Conservation (phyloP, 2,329 filamentous ascomycete species). For the Magnaporthales sp. region DNA sequence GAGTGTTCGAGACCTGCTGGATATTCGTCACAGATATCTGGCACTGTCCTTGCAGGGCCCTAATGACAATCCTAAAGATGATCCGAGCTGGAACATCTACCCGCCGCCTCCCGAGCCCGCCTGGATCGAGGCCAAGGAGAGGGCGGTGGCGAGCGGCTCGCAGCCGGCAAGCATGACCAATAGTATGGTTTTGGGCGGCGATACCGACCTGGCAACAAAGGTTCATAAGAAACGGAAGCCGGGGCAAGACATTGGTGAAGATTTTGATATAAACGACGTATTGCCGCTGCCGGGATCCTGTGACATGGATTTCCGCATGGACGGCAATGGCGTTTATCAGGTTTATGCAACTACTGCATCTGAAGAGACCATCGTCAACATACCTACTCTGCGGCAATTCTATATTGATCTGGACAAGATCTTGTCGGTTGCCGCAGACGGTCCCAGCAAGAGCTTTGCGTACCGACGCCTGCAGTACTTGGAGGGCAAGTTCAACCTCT, state of each 20-base stretch:
- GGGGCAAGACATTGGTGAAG: conserved; percentile 82
- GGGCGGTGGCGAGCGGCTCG: conserved; percentile 8
- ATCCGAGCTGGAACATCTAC: conserved; percentile 77
- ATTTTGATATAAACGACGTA: conserved; percentile 76
- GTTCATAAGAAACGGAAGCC: conserved; percentile 63
- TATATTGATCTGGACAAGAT: conserved; percentile 91
- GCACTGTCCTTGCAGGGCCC: conserved; percentile 72
- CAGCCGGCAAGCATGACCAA: conserved; percentile 31
- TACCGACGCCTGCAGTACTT: conserved; percentile 91
- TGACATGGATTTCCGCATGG: conserved; percentile 68
- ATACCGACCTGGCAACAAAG: conserved; percentile 11
- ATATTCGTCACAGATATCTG: conserved; percentile 84
- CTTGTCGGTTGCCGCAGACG: conserved; percentile 84
- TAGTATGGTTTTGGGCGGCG: conserved; percentile 29
- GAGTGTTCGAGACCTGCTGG: conserved; percentile 83
- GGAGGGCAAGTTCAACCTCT: conserved; percentile 95
- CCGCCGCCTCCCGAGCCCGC: conserved; percentile 85
- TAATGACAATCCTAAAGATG: conserved; percentile 81
- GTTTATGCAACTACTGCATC: conserved; percentile 68
- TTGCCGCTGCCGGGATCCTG: conserved; percentile 63
- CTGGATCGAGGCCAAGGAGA: conserved; percentile 56
- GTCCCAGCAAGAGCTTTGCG: conserved; percentile 93
- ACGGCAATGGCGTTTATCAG: conserved; percentile 82
- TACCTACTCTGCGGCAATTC: conserved; percentile 91
- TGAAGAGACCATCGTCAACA: conserved; percentile 62